Conservation (phyloP, 2,329 filamentous ascomycete genomes). For the Lachnellula suecica region DNA sequence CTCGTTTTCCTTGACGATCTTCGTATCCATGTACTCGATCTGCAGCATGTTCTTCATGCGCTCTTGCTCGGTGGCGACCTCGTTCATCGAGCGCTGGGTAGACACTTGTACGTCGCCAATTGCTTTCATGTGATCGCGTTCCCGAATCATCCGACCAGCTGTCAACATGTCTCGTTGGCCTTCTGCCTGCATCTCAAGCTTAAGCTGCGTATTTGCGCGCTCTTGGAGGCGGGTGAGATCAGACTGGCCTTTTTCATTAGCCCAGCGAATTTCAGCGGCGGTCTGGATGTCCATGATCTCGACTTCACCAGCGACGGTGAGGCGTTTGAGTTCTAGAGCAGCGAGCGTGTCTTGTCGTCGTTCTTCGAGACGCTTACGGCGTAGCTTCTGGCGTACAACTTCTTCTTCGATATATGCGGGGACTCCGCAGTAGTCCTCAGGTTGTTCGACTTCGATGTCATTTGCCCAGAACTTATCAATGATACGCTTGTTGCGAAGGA, state of each 20-base stretch:
- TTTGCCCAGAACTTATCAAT: constrained; percentile 18
- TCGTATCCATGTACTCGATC: constrained; percentile 12
- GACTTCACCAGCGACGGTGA: constrained; percentile 4
- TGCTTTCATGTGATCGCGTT: constrained; percentile 4
- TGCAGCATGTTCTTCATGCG: constrained; percentile 6
- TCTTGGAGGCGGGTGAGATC: constrained; percentile 6
- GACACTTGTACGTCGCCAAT: constrained; percentile 6
- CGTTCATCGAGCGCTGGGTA: constrained; percentile 8
- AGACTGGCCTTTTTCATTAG: constrained; percentile 2
- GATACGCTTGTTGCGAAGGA: constrained; percentile 12
- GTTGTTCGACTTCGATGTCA: constrained; percentile 13
- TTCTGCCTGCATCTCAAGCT: constrained; percentile 5
- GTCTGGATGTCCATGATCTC: constrained; percentile 12
- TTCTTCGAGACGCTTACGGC: constrained; percentile 11
- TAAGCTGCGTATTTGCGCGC: constrained; percentile 6
- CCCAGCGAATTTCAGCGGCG: constrained; percentile 6
- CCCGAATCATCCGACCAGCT: background rate
- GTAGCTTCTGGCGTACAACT: constrained; percentile 12
- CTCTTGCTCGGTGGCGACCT: constrained; percentile 5
- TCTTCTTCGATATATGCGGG: constrained; percentile 17
- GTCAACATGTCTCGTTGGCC: background rate
- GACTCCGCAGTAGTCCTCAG: constrained; percentile 11
- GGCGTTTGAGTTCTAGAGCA: constrained; percentile 10
- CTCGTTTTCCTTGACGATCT: constrained; percentile 9
- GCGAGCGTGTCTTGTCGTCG: constrained; percentile 9